These are phyloP conservation scores for Capillidium heterosporum DNA, from an alignment of 371 early-diverging fungal species.

Conservation along the genomic window DNA sequence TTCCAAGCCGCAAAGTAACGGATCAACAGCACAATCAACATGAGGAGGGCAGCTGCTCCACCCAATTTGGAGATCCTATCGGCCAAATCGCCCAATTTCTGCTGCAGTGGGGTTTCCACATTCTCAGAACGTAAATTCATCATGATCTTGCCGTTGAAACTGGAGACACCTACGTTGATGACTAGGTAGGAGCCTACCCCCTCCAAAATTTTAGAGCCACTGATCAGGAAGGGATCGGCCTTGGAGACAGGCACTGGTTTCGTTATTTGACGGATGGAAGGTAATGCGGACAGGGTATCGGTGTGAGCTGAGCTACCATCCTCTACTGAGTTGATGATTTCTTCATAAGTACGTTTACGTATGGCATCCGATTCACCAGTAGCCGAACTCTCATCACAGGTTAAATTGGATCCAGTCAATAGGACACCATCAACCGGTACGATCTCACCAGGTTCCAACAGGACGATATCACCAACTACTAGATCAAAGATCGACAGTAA, in stretches of 20 bases:
- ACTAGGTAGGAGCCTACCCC: constrained; percentile 57
- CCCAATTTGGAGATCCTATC: constrained; percentile 51
- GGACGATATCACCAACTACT: constrained; percentile 75
- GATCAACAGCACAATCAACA: constrained; percentile 38
- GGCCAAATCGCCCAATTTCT: constrained; percentile 41
- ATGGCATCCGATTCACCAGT: constrained; percentile 87
- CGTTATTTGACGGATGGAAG: background rate
- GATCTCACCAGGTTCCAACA: constrained; percentile 88
- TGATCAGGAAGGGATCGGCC: constrained; percentile 46
- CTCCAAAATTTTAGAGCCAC: constrained; percentile 55
- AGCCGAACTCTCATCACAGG: constrained; percentile 78
- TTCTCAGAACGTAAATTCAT: constrained; percentile 33
- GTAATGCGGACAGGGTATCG: background rate
- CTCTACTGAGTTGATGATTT: background rate
- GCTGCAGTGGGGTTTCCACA: constrained; percentile 43
- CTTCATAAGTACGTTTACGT: constrained; percentile 34
- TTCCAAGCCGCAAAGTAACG: constrained; percentile 25
- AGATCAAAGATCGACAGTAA: constrained; percentile 71
- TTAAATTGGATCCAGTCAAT: constrained; percentile 60
- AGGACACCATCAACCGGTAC: constrained; percentile 78
- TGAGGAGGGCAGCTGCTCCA: constrained; percentile 35
- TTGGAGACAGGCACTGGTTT: constrained; percentile 9
- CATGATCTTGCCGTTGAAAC: constrained; percentile 58
- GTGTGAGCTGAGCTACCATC: background rate
- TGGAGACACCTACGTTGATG: constrained; percentile 40